Percentiles rank a stretch among this genome's conserved stretches.
phyloP scores from a whole-genome alignment of 192 early-diverging fungal genomes.

The Mortierella claussenii region DNA sequence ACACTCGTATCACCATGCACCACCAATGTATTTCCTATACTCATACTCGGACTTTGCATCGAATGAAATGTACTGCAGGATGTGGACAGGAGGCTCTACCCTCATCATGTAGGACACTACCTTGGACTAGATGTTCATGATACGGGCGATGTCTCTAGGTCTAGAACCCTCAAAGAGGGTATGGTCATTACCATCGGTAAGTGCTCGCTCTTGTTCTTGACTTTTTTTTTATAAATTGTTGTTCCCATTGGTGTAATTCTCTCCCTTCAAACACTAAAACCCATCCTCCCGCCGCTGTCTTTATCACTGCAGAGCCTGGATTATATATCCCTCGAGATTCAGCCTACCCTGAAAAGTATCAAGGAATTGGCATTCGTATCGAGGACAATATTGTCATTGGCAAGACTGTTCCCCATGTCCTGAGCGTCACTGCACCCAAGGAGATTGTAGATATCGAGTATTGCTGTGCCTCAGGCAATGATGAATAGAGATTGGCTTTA shows the following conservation, averaged over 20 bases:
- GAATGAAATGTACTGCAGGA: too few relatives aligned
- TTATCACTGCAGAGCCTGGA: conserved; percentile 76
- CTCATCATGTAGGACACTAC: conserved; percentile 96
- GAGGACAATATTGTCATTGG: conserved; percentile 95
- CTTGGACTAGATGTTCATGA: conserved; percentile 98
- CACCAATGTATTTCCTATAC: too few relatives aligned
- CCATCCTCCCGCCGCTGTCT: not conserved
- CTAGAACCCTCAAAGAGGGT: conserved; percentile 72
- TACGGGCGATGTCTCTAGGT: conserved; percentile 76
- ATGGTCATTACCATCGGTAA: conserved; percentile 93
- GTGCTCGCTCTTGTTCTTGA: not conserved
- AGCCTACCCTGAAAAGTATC: conserved; percentile 82
- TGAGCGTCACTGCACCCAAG: conserved; percentile 84
- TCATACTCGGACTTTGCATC: too few relatives aligned
- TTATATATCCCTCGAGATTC: conserved; percentile 86
- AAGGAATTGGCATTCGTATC: conserved; percentile 93
- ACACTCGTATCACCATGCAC: too few relatives aligned
- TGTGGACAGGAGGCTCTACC: conserved; percentile 82
- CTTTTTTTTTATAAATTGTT: not conserved
- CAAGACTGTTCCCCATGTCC: conserved; percentile 69
- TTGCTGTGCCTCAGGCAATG: conserved; percentile 46
- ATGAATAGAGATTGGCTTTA: not conserved
- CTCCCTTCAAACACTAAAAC: not conserved
- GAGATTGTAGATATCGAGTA: conserved; percentile 85
- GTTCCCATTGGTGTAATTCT: not conserved